These are phyloP conservation scores for Rutidosis leptorrhynchoides DNA, from an alignment of 129 eudicot genomes.

Conservation along the genomic window DNA sequence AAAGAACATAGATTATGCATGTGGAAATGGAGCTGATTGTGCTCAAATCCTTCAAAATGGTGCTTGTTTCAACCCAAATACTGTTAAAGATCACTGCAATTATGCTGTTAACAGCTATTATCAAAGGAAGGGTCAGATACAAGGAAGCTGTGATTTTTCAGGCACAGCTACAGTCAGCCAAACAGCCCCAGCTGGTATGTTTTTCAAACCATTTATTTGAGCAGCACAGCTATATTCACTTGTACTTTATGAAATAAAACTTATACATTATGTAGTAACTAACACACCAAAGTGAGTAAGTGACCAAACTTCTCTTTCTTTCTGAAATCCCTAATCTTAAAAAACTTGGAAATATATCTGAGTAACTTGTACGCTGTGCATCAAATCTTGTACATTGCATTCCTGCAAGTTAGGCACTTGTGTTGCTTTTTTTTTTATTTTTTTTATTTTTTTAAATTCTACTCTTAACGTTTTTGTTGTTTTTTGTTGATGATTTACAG, in stretches of 20 bases:
- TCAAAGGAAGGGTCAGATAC: slow-evolving; percentile 43
- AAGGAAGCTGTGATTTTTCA: slow-evolving; percentile 57
- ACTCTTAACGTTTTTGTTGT: slow-evolving; percentile 17
- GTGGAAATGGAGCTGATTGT: slow-evolving; percentile 89
- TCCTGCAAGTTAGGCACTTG: slow-evolving; percentile 51
- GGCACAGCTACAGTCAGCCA: slow-evolving; percentile 36
- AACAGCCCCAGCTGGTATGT: slow-evolving; percentile 52
- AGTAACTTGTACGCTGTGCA: slow-evolving; percentile 4
- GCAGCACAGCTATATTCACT: not conserved
- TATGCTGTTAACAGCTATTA: slow-evolving; percentile 82
- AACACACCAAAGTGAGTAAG: slow-evolving; percentile 46
- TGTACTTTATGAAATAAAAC: not conserved
- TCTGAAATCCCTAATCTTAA: not conserved
- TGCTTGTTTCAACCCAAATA: slow-evolving; percentile 70
- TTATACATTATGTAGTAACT: slow-evolving; percentile 16
- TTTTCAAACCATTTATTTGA: slow-evolving; percentile 9
- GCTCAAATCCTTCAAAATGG: slow-evolving; percentile 53
- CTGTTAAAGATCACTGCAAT: slow-evolving; percentile 70
- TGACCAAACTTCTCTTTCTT: not conserved
- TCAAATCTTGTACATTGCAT: slow-evolving; percentile 38
- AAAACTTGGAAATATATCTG: not conserved
- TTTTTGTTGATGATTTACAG: slow-evolving; percentile 42
- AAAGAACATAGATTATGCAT: slow-evolving; percentile 81
- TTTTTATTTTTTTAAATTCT: slow-evolving; percentile 5
- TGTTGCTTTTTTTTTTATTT: too few species aligned